These are phyloP conservation scores for Noccaea bulbosa DNA, from an alignment of 345 rosid species.

Conservation along the genomic window DNA sequence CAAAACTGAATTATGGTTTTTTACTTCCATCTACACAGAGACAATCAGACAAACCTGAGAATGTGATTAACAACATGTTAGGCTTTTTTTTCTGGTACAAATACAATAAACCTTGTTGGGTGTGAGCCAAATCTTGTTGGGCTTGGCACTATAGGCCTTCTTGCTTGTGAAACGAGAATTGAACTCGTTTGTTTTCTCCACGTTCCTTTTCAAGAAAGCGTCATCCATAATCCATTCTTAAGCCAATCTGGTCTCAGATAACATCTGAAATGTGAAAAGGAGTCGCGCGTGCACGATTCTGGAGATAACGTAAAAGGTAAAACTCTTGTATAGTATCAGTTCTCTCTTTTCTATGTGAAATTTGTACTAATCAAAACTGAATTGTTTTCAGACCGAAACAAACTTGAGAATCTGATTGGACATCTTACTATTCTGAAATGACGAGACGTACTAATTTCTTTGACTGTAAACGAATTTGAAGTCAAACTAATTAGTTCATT, in stretches of 20 bases:
- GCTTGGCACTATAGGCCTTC: not conserved
- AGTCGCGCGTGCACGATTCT: too few species aligned
- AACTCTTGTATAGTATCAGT: too few species aligned
- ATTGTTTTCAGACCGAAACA: not conserved
- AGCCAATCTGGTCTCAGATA: too few species aligned
- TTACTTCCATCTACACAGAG: too few species aligned
- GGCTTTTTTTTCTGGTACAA: not conserved
- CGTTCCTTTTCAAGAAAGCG: too few species aligned
- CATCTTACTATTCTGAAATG: constrained; percentile 12
- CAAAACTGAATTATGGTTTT: too few species aligned
- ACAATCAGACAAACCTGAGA: too few species aligned
- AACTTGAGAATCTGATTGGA: constrained; percentile 27
- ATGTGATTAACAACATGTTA: not conserved
- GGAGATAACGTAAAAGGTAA: too few species aligned
- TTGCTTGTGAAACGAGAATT: not conserved
- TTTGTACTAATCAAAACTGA: not conserved
- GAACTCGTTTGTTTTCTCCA: not conserved
- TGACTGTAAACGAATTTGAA: constrained; percentile 19
- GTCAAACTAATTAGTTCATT: constrained; percentile 26
- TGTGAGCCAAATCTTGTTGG: not conserved
- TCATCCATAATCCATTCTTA: too few species aligned
- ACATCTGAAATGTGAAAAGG: too few species aligned
- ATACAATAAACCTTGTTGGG: too few species aligned
- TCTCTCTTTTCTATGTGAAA: too few species aligned
- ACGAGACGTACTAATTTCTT: constrained; percentile 6